A percentile compares a stretch with the other conserved stretches of the same genome.
Evolutionary conservation across 768 basidiomycete genomes (phyloP).

Genomic region (Butyriboletus loyo): DNA sequence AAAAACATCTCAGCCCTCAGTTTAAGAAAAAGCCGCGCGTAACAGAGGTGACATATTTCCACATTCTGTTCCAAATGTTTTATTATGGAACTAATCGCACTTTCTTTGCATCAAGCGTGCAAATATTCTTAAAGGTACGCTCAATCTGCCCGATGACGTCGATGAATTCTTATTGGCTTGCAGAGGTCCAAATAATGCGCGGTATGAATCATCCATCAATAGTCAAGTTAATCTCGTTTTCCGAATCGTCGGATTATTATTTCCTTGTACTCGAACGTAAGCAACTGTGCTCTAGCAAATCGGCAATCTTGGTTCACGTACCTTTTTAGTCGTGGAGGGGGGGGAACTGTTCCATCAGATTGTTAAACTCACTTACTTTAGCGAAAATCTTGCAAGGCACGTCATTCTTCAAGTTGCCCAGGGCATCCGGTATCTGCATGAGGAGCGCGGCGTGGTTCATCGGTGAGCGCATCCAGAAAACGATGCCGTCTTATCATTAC

Average conservation of each 20-base stretch:
- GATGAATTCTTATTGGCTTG: constrained; percentile 3
- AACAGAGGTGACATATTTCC: constrained; percentile 79
- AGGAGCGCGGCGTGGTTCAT: constrained; percentile 97
- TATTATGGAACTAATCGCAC: constrained; percentile 16
- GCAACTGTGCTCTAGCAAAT: constrained; percentile 28
- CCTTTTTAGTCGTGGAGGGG: constrained; percentile 81
- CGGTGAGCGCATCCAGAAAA: constrained; percentile 42
- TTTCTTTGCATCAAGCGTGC: constrained; percentile 61
- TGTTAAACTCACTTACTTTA: constrained; percentile 98
- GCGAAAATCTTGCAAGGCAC: constrained; percentile 94
- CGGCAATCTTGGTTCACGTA: constrained; percentile 8
- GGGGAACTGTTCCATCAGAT: constrained; percentile 99
- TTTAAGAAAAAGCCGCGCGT: constrained; percentile 98
- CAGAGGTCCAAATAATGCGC: constrained; percentile 99
- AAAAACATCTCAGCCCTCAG: constrained; percentile 89
- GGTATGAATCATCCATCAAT: constrained; percentile 89
- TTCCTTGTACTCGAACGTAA: constrained; percentile 89
- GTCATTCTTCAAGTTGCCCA: constrained; percentile 95
- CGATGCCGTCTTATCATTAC: neutral
- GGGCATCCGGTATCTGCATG: constrained; percentile 93
- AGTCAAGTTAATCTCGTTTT: constrained; percentile 88
- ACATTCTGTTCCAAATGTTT: constrained; percentile 18
- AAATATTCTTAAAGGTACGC: constrained; percentile 89
- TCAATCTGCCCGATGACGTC: neutral
- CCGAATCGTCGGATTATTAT: constrained; percentile 90